Evolutionary conservation across 2,329 filamentous ascomycete genomes (phyloP), one percentile per base, ranked within the genome.

Genomic region (Venturia nashicola): DNA sequence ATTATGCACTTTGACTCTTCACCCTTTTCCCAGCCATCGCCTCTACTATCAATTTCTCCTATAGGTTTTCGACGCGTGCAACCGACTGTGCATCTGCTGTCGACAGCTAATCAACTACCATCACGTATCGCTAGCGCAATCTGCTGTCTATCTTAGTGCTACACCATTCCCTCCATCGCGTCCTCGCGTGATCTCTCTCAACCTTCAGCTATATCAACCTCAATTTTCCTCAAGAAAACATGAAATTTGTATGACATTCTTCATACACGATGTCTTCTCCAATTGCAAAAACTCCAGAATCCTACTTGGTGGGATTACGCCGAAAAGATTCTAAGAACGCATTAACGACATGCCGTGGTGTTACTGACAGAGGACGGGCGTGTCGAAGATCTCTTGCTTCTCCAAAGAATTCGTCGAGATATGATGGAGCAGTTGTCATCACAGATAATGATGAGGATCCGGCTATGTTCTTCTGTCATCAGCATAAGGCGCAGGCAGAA

Each of bases 261-360:
- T 12, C 18, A n/a, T 20, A 18, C 18, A 57, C 27, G 36, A 64
- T 64, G 62, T 51, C 62, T 1, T 64, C 62, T 36, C 62, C 62
- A 36, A 44, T 27, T 39, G 14, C 23, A n/a, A 59, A 51, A 39
- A 64, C 62, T 16, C 63, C 63, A 40, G 63, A 65, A n/a, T 65
- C 63, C n/a, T 65, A 61, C 42, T 54, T 55, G 42, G 34, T 59
- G 12, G 63, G 63, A 36, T 79, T 97, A 65, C 83, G 82, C 65
- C 88, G 92, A 65, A 86, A 86, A 70, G 92, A 97, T 79, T 96
- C 91, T 61, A 90, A 89, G 73, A 87, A 96, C 68, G 87, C 91
- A 2, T 81, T 83, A 1, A 88, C 86, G 14, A 97, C 92, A 73
- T 99, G 94, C 76, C 86, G 87, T 76, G 94, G 94, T 65, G 84